Percentiles rank a stretch among this genome's conserved stretches.
phyloP scores from a whole-genome alignment of 1,284 basidiomycete genomes.

The Coniferiporia sulphurascens region DNA sequence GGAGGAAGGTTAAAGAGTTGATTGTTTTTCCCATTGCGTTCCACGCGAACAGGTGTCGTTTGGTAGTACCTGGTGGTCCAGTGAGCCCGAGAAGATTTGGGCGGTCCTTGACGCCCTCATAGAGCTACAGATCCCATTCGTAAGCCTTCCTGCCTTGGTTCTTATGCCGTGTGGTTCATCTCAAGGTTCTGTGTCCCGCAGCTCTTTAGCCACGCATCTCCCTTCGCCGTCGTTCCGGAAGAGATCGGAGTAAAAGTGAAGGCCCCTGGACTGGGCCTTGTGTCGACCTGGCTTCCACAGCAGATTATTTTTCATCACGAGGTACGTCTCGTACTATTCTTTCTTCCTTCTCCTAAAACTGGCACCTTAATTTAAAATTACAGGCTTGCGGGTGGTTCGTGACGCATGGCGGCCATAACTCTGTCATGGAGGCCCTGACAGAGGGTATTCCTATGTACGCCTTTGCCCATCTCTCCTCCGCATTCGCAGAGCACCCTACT shows the following conservation, averaged over 20 bases:
- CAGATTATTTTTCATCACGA: conserved; percentile 18
- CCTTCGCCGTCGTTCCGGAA: conserved; percentile 10
- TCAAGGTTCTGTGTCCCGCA: background rate
- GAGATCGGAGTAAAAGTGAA: conserved; percentile 9
- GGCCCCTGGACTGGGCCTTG: conserved; percentile 10
- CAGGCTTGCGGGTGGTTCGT: conserved; percentile 21
- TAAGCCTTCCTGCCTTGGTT: background rate
- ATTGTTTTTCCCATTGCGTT: background rate
- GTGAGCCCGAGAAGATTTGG: conserved; percentile 17
- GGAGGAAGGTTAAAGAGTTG: too few species aligned
- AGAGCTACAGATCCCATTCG: conserved; percentile 15
- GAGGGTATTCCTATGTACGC: conserved; percentile 19
- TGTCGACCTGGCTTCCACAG: conserved; percentile 18
- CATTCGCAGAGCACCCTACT: too few species aligned
- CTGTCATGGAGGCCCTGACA: conserved; percentile 18
- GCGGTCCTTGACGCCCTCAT: conserved; percentile 13
- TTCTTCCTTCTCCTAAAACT: background rate
- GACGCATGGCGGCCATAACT: conserved; percentile 20
- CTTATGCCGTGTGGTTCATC: background rate
- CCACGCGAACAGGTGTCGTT: conserved; percentile 15
- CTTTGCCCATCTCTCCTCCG: background rate
- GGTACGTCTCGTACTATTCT: background rate
- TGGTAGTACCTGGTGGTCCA: conserved; percentile 16
- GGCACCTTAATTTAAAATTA: too few species aligned
- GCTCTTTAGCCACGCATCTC: conserved; percentile 16